Evolutionary conservation across 352 stramenopile genomes (phyloP), one percentile per base, ranked within the genome.

Genomic region (Albugo laibachii): DNA sequence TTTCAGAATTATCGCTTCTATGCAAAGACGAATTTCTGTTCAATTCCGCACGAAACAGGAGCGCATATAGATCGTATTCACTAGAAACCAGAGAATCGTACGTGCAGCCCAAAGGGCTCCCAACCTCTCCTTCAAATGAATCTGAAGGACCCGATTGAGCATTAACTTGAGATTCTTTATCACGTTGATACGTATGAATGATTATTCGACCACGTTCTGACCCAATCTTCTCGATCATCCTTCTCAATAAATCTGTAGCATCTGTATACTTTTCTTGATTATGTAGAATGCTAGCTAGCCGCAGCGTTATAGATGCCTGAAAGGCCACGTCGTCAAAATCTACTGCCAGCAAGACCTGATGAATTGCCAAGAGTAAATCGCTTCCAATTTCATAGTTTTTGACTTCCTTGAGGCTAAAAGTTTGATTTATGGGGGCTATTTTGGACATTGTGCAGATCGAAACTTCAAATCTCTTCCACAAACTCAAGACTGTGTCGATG

Each of bases 31-130:
- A 52, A 11, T 63, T 65, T 24, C 59, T 62, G 34, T 83, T 56
- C 2, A 86, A 48, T 45, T 86, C 73, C 40, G 64, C 35, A 21
- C 74, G 58, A 31, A 76, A 83, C 8, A 80, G 41, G 19, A 76
- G 20, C 8, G 81, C 48, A 4, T 61, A 24, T 18, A 76, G 45
- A 41, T 81, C 66, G 0, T 55, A 72, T 2, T 45, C 39, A 3
- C 51, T 52, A 11, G 45, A 36, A 8, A 69, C 51, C 11, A 83
- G 24, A 31, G 24, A 3, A 3, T 31, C 24, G 24, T 31, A 31
- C 24, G 24, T 8, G 24, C 24, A 31, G 3, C 24, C 24, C 3
- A 31, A 31, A 31, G 24, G 8, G 3, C 24, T 31, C 24, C 24
- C 24, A 8, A 31, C 24, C 3, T 31, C 24, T 31, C 24, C 8